These are phyloP conservation scores for Mycena capillaripes DNA, from an alignment of 768 basidiomycete species.

Conservation along the genomic window DNA sequence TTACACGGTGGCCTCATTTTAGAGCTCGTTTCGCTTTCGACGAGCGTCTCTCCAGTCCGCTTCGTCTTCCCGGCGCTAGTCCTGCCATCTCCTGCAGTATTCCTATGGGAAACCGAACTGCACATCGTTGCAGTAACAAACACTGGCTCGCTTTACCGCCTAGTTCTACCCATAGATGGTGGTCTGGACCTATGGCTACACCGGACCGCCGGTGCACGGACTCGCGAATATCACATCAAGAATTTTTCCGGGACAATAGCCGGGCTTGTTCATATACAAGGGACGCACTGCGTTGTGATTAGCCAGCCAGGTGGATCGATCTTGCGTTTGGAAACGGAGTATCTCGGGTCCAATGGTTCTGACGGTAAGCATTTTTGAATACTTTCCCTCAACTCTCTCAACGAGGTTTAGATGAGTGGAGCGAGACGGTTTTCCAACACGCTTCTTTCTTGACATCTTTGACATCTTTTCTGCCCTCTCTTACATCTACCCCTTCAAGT, in stretches of 20 bases:
- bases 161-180: constrained; percentile 73
- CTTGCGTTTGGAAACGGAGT: constrained; percentile 78
- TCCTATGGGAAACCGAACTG: constrained; percentile 69
- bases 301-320: constrained; percentile 73
- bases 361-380: constrained; percentile 65
- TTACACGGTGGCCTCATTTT: constrained; percentile 81
- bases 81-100: constrained; percentile 74
- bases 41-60: constrained; percentile 75
- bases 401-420: constrained; percentile 72
- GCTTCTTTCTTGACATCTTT: constrained; percentile 76
- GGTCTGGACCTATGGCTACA: constrained; percentile 71
- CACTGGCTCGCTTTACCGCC: constrained; percentile 79
- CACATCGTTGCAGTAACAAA: constrained; percentile 80
- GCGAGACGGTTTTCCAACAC: constrained; percentile 73
- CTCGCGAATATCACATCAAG: constrained; percentile 77
- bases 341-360: constrained; percentile 63
- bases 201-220: constrained; percentile 67
- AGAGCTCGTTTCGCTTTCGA: constrained; percentile 83
- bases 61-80: constrained; percentile 83
- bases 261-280: constrained; percentile 75
- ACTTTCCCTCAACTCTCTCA: constrained; percentile 34
- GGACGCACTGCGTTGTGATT: constrained; percentile 75
- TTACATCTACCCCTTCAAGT: constrained; percentile 60
- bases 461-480: constrained; percentile 73
- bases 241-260: constrained; percentile 57